Percentiles rank a stretch among this genome's conserved stretches.
Conservation (phyloP, 768 basidiomycete species). For the Lentinula boryana region DNA sequence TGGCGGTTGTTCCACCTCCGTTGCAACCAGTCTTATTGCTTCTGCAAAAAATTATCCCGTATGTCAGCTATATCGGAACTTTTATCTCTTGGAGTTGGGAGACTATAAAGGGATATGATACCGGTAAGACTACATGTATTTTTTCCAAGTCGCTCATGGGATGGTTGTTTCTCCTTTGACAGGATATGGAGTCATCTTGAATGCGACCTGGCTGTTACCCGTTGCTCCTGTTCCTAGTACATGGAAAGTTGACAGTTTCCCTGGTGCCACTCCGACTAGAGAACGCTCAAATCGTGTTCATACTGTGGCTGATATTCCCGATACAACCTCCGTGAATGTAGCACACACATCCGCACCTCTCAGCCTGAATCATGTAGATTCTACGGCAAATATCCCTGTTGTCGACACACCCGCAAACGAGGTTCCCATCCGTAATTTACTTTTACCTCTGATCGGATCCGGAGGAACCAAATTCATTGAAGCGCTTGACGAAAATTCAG, state of each 20-base stretch:
- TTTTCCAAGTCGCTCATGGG: slow-evolving; percentile 2
- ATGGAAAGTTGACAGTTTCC: slow-evolving; percentile 33
- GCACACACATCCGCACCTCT: not conserved
- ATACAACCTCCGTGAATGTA: not conserved
- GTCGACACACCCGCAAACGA: not conserved
- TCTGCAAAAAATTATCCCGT: slow-evolving; percentile 59
- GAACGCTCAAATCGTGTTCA: not conserved
- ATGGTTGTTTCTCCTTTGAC: slow-evolving; percentile 4
- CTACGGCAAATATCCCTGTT: not conserved
- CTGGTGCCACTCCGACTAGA: not conserved
- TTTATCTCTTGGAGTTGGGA: slow-evolving; percentile 82
- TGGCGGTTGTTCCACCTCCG: slow-evolving; percentile 48
- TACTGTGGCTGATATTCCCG: not conserved
- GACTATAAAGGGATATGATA: slow-evolving; percentile 66
- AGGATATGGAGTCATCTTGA: slow-evolving; percentile 74
- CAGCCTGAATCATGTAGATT: not conserved
- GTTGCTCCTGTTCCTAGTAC: slow-evolving; percentile 72
- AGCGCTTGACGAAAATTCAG: not conserved
- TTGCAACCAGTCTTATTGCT: slow-evolving; percentile 54
- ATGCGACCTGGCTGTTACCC: slow-evolving; percentile 78
- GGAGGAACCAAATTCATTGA: not conserved
- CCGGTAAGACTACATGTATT: slow-evolving; percentile 35
- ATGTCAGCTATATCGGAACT: slow-evolving; percentile 67
- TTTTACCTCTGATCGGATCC: not conserved
- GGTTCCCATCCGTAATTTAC: not conserved